These are phyloP conservation scores for Mycena filopes DNA, from an alignment of 768 basidiomycete species.

Conservation along the genomic window DNA sequence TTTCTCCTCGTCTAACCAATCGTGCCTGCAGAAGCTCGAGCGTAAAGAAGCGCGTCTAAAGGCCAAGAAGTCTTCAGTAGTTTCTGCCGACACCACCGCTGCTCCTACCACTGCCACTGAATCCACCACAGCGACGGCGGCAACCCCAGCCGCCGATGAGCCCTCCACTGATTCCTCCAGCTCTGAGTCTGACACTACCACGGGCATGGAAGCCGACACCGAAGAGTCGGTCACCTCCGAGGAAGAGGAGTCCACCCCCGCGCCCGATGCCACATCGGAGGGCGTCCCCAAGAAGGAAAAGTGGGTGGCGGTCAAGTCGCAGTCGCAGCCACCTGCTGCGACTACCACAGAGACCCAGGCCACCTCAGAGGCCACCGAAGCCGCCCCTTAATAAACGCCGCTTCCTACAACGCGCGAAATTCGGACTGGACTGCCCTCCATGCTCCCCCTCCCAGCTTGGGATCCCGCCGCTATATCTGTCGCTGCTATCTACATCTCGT, in stretches of 20 bases:
- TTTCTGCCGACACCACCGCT: constrained; percentile 44
- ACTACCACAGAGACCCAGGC: constrained; percentile 27
- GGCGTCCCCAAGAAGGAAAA: constrained; percentile 65
- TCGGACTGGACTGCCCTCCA: constrained; percentile 32
- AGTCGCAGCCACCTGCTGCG: constrained; percentile 53
- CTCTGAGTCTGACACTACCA: constrained; percentile 70
- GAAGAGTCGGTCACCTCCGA: constrained; percentile 84
- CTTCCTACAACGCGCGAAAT: constrained; percentile 12
- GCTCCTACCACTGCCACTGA: constrained; percentile 52
- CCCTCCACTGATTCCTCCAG: constrained; percentile 51
- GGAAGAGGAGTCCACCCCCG: constrained; percentile 73
- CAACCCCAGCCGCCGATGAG: constrained; percentile 38
- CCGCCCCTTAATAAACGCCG: constrained; percentile 5
- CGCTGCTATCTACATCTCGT: constrained; percentile 30
- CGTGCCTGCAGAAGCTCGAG: constrained; percentile 61
- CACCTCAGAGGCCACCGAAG: constrained; percentile 9
- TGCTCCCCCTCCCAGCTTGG: constrained; percentile 26
- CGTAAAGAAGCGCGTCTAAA: constrained; percentile 66
- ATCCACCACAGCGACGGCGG: constrained; percentile 39
- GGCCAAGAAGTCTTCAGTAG: constrained; percentile 59
- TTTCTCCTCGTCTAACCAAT: constrained; percentile 23
- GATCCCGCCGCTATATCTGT: constrained; percentile 32
- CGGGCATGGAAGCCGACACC: constrained; percentile 75
- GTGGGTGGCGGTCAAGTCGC: constrained; percentile 80
- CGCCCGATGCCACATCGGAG: constrained; percentile 40